These are phyloP conservation scores for Camelina neglecta DNA, from an alignment of 345 rosid species.

Conservation along the genomic window DNA sequence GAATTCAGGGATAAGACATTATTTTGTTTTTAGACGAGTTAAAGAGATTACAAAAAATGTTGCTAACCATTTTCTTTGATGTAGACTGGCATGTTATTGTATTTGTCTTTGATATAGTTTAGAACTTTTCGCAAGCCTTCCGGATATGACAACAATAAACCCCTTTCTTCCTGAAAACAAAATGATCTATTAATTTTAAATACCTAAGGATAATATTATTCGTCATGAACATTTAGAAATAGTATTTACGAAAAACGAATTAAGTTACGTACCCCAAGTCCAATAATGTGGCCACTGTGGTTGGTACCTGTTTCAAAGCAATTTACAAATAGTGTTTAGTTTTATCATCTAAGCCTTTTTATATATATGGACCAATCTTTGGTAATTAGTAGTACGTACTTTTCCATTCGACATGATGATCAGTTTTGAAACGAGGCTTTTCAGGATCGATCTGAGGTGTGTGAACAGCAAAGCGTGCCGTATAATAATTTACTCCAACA, in stretches of 20 bases:
- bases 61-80: conserved; percentile 44
- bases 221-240: background rate
- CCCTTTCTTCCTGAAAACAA: conserved; percentile 32
- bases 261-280: conserved; percentile 35
- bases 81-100: conserved; percentile 45
- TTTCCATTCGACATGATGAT: conserved; percentile 42
- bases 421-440: conserved; percentile 45
- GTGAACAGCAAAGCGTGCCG: conserved; percentile 34
- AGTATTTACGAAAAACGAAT: background rate
- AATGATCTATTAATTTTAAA: too few species aligned
- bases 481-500: conserved; percentile 43
- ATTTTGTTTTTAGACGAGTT: background rate
- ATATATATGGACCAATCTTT: background rate
- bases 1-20: background rate
- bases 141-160: conserved; percentile 24
- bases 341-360: background rate
- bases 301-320: conserved; percentile 39
- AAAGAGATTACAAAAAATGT: background rate
- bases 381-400: conserved; percentile 20
- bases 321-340: conserved; percentile 19
- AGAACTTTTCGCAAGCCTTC: conserved; percentile 43
- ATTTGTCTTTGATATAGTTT: conserved; percentile 43
- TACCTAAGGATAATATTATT: background rate
- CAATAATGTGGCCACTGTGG: conserved; percentile 43
- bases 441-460: conserved; percentile 33